Evolutionary conservation across 176 grass and related monocot species (phyloP).

Genomic region (Eragrostis curvula): DNA sequence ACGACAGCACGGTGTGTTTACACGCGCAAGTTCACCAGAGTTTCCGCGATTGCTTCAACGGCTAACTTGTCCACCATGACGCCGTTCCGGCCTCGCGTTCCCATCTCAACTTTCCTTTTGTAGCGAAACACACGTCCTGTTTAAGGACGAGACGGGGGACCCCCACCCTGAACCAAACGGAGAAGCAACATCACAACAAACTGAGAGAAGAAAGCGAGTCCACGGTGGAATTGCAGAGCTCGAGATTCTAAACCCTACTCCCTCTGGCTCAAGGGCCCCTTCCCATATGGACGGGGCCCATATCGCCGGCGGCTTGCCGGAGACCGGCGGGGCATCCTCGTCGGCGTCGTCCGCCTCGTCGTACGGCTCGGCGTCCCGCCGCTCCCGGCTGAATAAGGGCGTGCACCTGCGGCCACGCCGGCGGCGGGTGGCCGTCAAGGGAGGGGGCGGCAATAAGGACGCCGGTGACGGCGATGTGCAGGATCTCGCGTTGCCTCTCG

Average conservation of each 20-base stretch:
- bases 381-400: constrained; percentile 33
- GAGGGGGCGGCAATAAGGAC: constrained; percentile 6
- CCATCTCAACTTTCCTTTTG: constrained; percentile 3
- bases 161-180: neutral
- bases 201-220: neutral
- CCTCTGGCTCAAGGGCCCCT: neutral
- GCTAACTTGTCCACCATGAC: neutral
- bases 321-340: constrained; percentile 31
- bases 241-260: constrained; percentile 31
- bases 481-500: constrained; percentile 65
- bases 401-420: constrained; percentile 35
- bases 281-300: constrained; percentile 43
- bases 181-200: neutral
- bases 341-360: constrained; percentile 42
- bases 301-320: constrained; percentile 25
- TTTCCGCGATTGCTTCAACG: constrained; percentile 31
- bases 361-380: constrained; percentile 13
- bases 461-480: constrained; percentile 28
- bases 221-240: neutral
- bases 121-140: neutral
- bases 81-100: constrained; percentile 14
- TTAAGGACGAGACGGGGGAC: neutral
- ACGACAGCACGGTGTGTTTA: neutral
- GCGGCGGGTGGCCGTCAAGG: neutral
- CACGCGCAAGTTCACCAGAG: neutral